These are phyloP conservation scores for Lentinus tigrinus DNA, from an alignment of 768 basidiomycete genomes.

Conservation along the genomic window DNA sequence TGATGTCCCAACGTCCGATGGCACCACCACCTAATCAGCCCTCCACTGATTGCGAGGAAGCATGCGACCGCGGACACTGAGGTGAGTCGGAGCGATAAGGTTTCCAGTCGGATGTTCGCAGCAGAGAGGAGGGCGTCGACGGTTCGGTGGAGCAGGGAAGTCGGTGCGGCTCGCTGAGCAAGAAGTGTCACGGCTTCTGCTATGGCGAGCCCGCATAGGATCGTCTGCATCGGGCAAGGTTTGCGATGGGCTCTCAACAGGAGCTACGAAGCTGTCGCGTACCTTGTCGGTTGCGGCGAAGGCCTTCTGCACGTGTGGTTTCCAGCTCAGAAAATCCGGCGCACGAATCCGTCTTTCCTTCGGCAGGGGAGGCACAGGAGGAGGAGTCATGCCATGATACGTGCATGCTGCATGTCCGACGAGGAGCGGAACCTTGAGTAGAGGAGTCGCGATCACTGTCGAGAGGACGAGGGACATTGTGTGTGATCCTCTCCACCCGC, in stretches of 20 bases:
- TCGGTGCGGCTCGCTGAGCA: neutral
- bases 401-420: neutral
- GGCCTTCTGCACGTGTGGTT: neutral
- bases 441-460: neutral
- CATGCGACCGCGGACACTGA: neutral
- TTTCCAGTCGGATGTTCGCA: neutral
- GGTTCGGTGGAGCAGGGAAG: neutral
- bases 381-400: neutral
- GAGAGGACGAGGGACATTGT: neutral
- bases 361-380: neutral
- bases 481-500: neutral
- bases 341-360: neutral
- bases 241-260: neutral
- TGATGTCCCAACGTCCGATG: slow-evolving; percentile 15
- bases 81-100: neutral
- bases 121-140: neutral
- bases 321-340: neutral
- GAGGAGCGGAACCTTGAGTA: neutral
- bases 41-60: neutral
- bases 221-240: neutral
- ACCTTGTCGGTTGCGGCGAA: neutral
- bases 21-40: slow-evolving; percentile 5
- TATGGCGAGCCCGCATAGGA: neutral
- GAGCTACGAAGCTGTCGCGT: neutral
- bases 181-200: neutral